Conservation (phyloP, 768 basidiomycete species). For the Tricholoma hemisulphureum region DNA sequence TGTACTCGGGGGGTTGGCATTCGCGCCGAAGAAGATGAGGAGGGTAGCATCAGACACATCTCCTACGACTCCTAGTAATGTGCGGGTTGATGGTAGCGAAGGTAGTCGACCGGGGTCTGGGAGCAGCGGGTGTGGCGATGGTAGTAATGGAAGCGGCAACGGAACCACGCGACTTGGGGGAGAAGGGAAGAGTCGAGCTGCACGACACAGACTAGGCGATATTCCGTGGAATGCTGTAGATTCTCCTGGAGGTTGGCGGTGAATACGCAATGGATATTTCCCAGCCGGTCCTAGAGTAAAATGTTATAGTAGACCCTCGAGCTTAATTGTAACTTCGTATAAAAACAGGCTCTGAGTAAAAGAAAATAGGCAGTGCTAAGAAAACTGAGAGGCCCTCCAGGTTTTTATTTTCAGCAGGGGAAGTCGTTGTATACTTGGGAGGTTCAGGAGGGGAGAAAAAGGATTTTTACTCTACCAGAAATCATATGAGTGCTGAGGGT, state of each 20-base stretch:
- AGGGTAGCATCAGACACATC: slow-evolving; percentile 71
- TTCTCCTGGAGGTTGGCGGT: slow-evolving; percentile 7
- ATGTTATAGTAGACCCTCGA: too few relatives aligned
- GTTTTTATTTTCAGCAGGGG: too few relatives aligned
- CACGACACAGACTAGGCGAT: slow-evolving; percentile 58
- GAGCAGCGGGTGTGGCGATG: slow-evolving; percentile 17
- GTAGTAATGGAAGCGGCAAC: slow-evolving; percentile 3
- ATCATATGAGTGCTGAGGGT: too few relatives aligned
- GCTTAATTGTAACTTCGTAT: too few relatives aligned
- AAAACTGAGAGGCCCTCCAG: too few relatives aligned
- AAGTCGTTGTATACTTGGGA: too few relatives aligned
- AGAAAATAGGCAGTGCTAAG: too few relatives aligned
- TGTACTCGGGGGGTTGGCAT: slow-evolving; percentile 20
- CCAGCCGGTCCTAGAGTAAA: too few relatives aligned
- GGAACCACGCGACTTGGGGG: slow-evolving; percentile 29
- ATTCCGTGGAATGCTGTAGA: slow-evolving; percentile 53
- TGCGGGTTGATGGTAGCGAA: slow-evolving; percentile 6
- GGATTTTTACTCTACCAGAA: too few relatives aligned
- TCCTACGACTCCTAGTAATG: slow-evolving; percentile 25
- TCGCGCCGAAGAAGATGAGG: slow-evolving; percentile 66
- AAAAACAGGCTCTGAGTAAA: too few relatives aligned
- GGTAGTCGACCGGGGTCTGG: slow-evolving; percentile 14
- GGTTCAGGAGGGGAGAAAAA: too few relatives aligned
- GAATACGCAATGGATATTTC: too few relatives aligned
- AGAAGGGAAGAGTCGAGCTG: slow-evolving; percentile 35